A percentile compares a stretch with the other conserved stretches of the same genome.
Evolutionary conservation across 768 basidiomycete species (phyloP).

Genomic region (Calocera cornea): DNA sequence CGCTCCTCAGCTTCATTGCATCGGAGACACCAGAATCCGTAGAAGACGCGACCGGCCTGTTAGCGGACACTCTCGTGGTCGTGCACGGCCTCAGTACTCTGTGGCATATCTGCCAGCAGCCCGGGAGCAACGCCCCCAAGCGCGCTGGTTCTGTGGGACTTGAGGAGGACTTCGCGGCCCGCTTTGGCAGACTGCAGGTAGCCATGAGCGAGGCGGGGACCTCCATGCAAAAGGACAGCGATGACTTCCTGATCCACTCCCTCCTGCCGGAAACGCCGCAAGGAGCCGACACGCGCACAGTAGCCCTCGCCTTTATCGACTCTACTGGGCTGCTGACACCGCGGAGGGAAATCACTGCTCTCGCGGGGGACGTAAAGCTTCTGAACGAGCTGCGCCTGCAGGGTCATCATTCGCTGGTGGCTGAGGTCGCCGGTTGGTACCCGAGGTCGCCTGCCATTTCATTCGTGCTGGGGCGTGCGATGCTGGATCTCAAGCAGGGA

Average conservation of each 20-base stretch:
- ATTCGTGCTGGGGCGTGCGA: slow-evolving; percentile 58
- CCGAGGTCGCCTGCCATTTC: slow-evolving; percentile 62
- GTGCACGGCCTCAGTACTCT: slow-evolving; percentile 67
- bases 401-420: slow-evolving; percentile 46
- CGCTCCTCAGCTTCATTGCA: slow-evolving; percentile 56
- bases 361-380: slow-evolving; percentile 54
- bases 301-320: slow-evolving; percentile 47
- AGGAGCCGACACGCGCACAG: slow-evolving; percentile 27
- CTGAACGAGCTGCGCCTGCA: slow-evolving; percentile 54
- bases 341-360: slow-evolving; percentile 51
- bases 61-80: slow-evolving; percentile 55
- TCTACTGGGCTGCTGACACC: slow-evolving; percentile 52
- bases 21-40: slow-evolving; percentile 46
- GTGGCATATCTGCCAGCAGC: slow-evolving; percentile 45
- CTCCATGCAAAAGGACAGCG: slow-evolving; percentile 8
- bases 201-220: neutral
- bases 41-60: slow-evolving; percentile 31
- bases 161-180: slow-evolving; percentile 12
- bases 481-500: slow-evolving; percentile 48
- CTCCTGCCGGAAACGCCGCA: slow-evolving; percentile 12
- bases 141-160: neutral
- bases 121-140: slow-evolving; percentile 31
- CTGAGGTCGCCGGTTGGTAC: slow-evolving; percentile 59
- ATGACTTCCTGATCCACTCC: slow-evolving; percentile 20
- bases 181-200: slow-evolving; percentile 10